These are phyloP conservation scores for Colletotrichum chrysophilum DNA, from an alignment of 2,329 filamentous ascomycete genomes.

Conservation along the genomic window DNA sequence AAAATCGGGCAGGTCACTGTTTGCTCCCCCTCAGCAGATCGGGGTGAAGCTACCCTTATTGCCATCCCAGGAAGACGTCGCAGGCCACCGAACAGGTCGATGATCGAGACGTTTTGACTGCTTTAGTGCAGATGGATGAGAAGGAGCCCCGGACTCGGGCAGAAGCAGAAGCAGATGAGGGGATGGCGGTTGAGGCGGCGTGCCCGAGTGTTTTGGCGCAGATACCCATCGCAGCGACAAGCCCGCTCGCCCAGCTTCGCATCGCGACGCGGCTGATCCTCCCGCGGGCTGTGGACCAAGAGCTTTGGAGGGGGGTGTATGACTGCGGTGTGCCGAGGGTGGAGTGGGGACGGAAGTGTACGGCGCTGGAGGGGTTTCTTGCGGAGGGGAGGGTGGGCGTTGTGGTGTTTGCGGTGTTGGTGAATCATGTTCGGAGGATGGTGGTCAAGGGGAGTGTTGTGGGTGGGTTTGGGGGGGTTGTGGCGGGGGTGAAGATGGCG, in stretches of 20 bases:
- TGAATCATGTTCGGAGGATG: constrained; percentile 43
- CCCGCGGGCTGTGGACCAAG: accelerated
- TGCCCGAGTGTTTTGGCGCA: background rate
- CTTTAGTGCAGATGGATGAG: accelerated
- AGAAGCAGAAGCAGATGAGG: too few species aligned
- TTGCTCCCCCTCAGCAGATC: too few species aligned
- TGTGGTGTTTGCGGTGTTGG: constrained; percentile 38
- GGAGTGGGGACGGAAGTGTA: background rate
- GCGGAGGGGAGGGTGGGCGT: background rate
- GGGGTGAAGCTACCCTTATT: too few species aligned
- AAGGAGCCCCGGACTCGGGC: accelerated
- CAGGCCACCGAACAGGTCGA: background rate
- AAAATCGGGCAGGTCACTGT: too few species aligned
- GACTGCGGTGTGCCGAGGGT: background rate
- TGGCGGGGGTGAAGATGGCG: constrained; percentile 41
- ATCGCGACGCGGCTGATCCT: accelerated
- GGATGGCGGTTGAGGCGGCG: accelerated
- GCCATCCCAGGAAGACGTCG: too few species aligned
- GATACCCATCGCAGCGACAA: background rate
- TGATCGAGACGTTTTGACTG: accelerated
- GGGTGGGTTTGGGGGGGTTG: constrained; percentile 33
- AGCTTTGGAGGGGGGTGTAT: background rate
- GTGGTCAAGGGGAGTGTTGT: constrained; percentile 33
- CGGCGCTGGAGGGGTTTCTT: constrained; percentile 21
- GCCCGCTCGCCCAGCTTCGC: background rate